phyloP scores from a whole-genome alignment of 768 basidiomycete genomes.

The Tricholoma sp. region DNA sequence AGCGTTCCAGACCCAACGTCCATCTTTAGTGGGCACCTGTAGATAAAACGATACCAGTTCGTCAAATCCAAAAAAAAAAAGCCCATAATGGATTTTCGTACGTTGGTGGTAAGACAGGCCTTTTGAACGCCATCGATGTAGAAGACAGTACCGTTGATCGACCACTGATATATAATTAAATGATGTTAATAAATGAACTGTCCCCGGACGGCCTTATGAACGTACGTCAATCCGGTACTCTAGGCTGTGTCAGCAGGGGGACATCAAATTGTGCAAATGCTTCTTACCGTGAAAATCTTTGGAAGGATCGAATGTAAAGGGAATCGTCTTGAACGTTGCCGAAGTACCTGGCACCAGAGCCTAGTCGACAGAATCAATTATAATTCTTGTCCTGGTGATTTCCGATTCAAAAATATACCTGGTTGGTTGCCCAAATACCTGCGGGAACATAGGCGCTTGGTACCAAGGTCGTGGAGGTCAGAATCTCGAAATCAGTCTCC shows the following conservation, averaged over 20 bases:
- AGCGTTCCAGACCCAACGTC: conserved; percentile 30
- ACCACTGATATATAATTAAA: conserved; percentile 20
- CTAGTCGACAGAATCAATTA: conserved; percentile 7
- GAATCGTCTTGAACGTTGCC: conserved; percentile 19
- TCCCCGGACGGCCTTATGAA: neutral
- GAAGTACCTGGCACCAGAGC: conserved; percentile 14
- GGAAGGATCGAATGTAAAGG: conserved; percentile 28
- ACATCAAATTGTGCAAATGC: neutral
- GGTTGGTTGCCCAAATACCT: conserved; percentile 33
- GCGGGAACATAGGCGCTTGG: conserved; percentile 22
- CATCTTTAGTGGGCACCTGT: conserved; percentile 25
- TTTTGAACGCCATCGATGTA: conserved; percentile 29
- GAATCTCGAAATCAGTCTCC: conserved; percentile 30
- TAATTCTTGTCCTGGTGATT: neutral
- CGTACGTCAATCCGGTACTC: conserved; percentile 33
- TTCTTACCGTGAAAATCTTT: conserved; percentile 28
- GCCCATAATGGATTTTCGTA: conserved; percentile 9
- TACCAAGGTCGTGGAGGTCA: conserved; percentile 27
- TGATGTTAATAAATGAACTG: neutral
- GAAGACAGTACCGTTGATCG: conserved; percentile 23
- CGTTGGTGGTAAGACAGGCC: conserved; percentile 24
- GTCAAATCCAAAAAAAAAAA: neutral
- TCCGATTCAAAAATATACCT: conserved; percentile 13
- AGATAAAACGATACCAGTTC: neutral
- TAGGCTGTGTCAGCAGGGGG: conserved; percentile 4